A percentile compares a stretch with the other conserved stretches of the same genome.
Evolutionary conservation across 2,329 filamentous ascomycete genomes (phyloP).

Genomic region (Leptographium galeiforme): DNA sequence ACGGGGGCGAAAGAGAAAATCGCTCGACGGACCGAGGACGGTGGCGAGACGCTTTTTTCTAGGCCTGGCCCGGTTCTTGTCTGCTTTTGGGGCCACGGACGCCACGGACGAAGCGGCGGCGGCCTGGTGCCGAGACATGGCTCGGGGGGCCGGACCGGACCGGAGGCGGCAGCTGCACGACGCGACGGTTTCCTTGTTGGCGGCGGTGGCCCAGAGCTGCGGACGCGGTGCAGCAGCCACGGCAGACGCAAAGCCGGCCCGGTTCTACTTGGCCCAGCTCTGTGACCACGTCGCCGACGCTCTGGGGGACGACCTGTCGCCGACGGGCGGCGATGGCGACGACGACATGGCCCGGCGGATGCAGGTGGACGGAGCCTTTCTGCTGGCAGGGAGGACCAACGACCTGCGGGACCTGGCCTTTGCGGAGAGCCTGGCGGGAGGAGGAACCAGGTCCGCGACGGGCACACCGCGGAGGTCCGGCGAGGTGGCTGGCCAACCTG

Average conservation of each 20-base stretch:
- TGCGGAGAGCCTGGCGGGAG: slow-evolving; percentile 29
- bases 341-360: slow-evolving; percentile 23
- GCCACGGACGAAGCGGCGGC: neutral
- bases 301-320: slow-evolving; percentile 9
- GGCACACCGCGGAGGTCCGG: neutral
- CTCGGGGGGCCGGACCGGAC: neutral
- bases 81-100: neutral
- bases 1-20: neutral
- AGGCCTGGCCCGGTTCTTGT: neutral
- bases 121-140: neutral
- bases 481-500: neutral
- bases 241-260: slow-evolving; percentile 14
- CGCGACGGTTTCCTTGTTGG: slow-evolving; percentile 24
- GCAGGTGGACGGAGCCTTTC: slow-evolving; percentile 33
- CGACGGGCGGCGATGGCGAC: neutral
- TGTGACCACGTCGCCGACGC: slow-evolving; percentile 24
- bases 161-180: slow-evolving; percentile 17
- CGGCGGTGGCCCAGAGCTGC: slow-evolving; percentile 33
- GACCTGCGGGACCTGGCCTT: slow-evolving; percentile 40
- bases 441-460: too few relatives aligned
- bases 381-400: slow-evolving; percentile 37
- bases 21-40: neutral
- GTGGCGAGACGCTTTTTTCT: neutral
- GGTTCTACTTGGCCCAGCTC: slow-evolving; percentile 26
- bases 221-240: slow-evolving; percentile 21